These are phyloP conservation scores for Crepidotus variabilis DNA, from an alignment of 768 basidiomycete species.

Conservation along the genomic window DNA sequence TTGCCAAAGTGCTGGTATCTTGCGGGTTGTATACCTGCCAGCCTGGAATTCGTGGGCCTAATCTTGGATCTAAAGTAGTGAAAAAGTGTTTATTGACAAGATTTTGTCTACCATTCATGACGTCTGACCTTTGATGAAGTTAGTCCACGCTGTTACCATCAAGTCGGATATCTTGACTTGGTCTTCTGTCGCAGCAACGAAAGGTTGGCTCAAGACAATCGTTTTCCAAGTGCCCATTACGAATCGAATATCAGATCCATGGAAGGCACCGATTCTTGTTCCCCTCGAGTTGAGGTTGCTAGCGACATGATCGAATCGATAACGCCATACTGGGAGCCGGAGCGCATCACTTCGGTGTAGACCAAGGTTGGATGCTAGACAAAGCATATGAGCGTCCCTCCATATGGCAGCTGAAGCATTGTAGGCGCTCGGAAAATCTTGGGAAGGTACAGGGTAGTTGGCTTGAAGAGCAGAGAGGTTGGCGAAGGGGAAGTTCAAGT, in stretches of 20 bases:
- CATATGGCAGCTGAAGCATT: conserved; percentile 30
- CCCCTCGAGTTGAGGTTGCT: conserved; percentile 28
- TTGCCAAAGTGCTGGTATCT: conserved; percentile 23
- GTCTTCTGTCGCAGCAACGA: conserved; percentile 24
- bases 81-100: not conserved
- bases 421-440: conserved; percentile 25
- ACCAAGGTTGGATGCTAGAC: conserved; percentile 27
- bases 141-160: conserved; percentile 33
- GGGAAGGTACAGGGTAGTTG: conserved; percentile 25
- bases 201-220: conserved; percentile 27
- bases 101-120: not conserved
- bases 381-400: conserved; percentile 32
- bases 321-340: conserved; percentile 25
- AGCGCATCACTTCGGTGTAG: conserved; percentile 17
- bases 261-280: conserved; percentile 27
- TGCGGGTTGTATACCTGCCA: conserved; percentile 24
- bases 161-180: conserved; percentile 27
- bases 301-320: conserved; percentile 30
- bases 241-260: conserved; percentile 27
- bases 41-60: conserved; percentile 25
- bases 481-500: conserved; percentile 29
- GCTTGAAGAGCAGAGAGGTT: conserved; percentile 17
- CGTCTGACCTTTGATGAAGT: conserved; percentile 28
- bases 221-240: conserved; percentile 30
- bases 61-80: conserved; percentile 18